A percentile compares a stretch with the other conserved stretches of the same genome.
Conservation (phyloP, 352 stramenopile genomes). For the Phytopythium oedochilum region DNA sequence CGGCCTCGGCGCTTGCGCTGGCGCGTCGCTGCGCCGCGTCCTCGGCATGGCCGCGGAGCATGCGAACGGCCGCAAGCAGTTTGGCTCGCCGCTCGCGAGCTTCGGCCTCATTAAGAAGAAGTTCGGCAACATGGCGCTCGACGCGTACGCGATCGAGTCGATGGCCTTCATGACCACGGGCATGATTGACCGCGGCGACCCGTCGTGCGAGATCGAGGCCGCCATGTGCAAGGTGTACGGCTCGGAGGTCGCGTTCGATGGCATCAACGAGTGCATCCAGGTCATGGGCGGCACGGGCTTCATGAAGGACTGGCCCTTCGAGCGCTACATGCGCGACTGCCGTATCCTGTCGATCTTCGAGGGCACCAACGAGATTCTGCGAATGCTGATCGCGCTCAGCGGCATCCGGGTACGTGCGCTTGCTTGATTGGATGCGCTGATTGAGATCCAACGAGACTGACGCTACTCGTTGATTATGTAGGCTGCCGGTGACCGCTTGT, state of each 20-base stretch:
- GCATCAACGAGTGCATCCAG: slow-evolving; percentile 88
- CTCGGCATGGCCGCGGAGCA: slow-evolving; percentile 64
- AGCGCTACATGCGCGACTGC: slow-evolving; percentile 89
- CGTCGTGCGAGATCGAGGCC: slow-evolving; percentile 84
- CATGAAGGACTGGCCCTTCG: slow-evolving; percentile 91
- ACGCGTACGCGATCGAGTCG: slow-evolving; percentile 83
- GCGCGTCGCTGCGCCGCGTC: slow-evolving; percentile 63
- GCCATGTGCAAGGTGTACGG: slow-evolving; percentile 89
- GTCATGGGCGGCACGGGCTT: slow-evolving; percentile 88
- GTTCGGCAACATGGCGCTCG: slow-evolving; percentile 75
- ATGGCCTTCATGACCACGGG: slow-evolving; percentile 90
- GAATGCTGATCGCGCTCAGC: slow-evolving; percentile 89
- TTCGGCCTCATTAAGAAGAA: slow-evolving; percentile 89
- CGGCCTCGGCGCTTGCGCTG: slow-evolving; percentile 71
- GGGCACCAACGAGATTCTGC: slow-evolving; percentile 90
- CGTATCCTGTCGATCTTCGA: slow-evolving; percentile 92
- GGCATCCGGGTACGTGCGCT: slow-evolving; percentile 58
- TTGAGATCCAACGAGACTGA: not conserved
- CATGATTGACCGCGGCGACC: slow-evolving; percentile 85
- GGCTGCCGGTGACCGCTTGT: slow-evolving; percentile 78
- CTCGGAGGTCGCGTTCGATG: slow-evolving; percentile 75
- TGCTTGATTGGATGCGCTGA: slow-evolving; percentile 3
- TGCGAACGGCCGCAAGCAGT: slow-evolving; percentile 79
- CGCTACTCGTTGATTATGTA: slow-evolving; percentile 14
- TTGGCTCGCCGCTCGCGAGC: slow-evolving; percentile 59